Conservation (phyloP, 768 basidiomycete species). For the Tephrocybe sp. region DNA sequence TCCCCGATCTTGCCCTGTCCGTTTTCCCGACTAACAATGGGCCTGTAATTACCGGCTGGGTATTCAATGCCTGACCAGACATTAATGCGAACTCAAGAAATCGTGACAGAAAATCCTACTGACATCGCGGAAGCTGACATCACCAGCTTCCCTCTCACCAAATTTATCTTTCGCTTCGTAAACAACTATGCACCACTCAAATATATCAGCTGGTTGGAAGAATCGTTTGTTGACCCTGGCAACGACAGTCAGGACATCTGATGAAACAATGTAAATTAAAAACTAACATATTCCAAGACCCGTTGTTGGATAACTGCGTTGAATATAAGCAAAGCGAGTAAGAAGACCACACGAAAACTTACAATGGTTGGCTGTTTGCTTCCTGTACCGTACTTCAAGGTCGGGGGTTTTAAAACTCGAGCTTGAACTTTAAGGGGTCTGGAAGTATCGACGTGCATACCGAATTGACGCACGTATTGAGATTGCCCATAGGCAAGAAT, state of each 20-base stretch:
- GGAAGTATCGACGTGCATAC: conserved; percentile 54
- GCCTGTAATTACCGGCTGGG: conserved; percentile 28
- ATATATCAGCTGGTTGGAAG: conserved; percentile 50
- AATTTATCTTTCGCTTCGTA: conserved; percentile 66
- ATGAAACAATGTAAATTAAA: background rate
- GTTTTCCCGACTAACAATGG: conserved; percentile 52
- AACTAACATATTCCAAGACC: conserved; percentile 76
- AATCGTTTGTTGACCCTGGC: conserved; percentile 71
- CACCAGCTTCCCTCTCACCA: conserved; percentile 38
- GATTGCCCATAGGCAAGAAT: conserved; percentile 63
- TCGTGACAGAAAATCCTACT: conserved; percentile 39
- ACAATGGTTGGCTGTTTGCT: conserved; percentile 59
- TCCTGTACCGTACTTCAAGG: conserved; percentile 58
- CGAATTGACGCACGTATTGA: conserved; percentile 72
- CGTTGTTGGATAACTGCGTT: conserved; percentile 56
- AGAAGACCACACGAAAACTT: conserved; percentile 20
- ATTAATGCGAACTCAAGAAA: background rate
- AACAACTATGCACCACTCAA: conserved; percentile 60
- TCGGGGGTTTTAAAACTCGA: conserved; percentile 62
- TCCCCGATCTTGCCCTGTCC: conserved; percentile 53
- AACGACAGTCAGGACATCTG: conserved; percentile 1
- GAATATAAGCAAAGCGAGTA: background rate
- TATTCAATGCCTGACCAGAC: conserved; percentile 54
- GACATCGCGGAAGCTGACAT: conserved; percentile 57
- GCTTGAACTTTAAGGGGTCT: conserved; percentile 59